These are phyloP conservation scores for Penicillium sp. DNA, from an alignment of 2,329 filamentous ascomycete species.

Conservation along the genomic window DNA sequence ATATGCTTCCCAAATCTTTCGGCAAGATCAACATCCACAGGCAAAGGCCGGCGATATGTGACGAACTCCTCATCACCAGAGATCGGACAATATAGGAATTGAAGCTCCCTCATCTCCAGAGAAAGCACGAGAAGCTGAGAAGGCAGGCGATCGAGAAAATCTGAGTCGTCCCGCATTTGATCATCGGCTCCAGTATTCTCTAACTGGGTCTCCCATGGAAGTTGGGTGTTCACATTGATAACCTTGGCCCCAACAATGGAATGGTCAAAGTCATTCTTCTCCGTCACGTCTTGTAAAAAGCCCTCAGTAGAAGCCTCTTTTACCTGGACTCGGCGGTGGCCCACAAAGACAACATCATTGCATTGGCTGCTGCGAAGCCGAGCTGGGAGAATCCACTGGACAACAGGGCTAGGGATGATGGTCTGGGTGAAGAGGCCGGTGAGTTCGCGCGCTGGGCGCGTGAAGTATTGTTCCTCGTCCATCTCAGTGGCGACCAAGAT, in stretches of 20 bases:
- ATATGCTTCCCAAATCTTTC: constrained; percentile 65
- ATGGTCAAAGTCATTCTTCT: constrained; percentile 75
- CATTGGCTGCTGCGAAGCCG: constrained; percentile 67
- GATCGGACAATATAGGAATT: constrained; percentile 71
- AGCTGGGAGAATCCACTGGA: constrained; percentile 78
- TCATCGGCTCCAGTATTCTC: constrained; percentile 19
- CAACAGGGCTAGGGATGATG: constrained; percentile 71
- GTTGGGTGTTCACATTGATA: constrained; percentile 61
- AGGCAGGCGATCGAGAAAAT: constrained; percentile 51
- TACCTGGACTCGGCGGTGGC: constrained; percentile 79
- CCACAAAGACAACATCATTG: constrained; percentile 86
- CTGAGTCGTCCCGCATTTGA: constrained; percentile 8
- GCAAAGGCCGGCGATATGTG: constrained; percentile 60
- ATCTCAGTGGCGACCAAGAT: background rate
- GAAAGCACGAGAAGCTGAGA: constrained; percentile 81
- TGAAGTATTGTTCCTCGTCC: background rate
- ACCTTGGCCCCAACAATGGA: constrained; percentile 78
- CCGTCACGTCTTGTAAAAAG: constrained; percentile 72
- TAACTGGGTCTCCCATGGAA: constrained; percentile 37
- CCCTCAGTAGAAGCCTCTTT: constrained; percentile 67
- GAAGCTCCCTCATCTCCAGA: constrained; percentile 69
- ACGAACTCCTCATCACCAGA: constrained; percentile 59
- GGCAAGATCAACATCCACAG: constrained; percentile 56
- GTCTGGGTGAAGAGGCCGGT: constrained; percentile 78
- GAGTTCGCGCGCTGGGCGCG: background rate